phyloP scores from a whole-genome alignment of 2,329 filamentous ascomycete species.

The Colletotrichum orchidophilum region DNA sequence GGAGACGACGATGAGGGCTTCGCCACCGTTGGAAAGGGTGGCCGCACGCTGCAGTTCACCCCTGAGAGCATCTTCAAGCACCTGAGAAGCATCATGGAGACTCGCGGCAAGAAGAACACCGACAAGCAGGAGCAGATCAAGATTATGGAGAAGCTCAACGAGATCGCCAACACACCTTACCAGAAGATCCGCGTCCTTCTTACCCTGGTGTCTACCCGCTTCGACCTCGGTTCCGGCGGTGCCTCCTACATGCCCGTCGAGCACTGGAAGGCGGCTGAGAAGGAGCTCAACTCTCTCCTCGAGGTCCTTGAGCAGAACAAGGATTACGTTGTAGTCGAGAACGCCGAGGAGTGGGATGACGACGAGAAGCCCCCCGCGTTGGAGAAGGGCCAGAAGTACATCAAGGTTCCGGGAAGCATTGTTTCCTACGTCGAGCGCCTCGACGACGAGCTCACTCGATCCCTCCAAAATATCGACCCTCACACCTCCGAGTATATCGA shows the following conservation, averaged over 20 bases:
- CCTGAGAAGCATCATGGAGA: constrained; percentile 90
- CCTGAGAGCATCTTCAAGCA: constrained; percentile 99
- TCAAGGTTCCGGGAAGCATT: constrained; percentile 92
- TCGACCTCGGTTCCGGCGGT: constrained; percentile 86
- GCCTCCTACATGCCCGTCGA: constrained; percentile 88
- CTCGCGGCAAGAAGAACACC: constrained; percentile 98
- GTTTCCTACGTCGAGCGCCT: constrained; percentile 95
- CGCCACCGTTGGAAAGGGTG: constrained; percentile 86
- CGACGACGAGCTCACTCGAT: constrained; percentile 96
- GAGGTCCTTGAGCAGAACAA: constrained; percentile 80
- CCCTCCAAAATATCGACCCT: constrained; percentile 96
- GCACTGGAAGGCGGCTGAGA: constrained; percentile 95
- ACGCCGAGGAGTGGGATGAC: constrained; percentile 98
- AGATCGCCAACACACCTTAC: constrained; percentile 91
- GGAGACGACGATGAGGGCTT: constrained; percentile 84
- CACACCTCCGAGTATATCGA: constrained; percentile 99
- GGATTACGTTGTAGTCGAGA: constrained; percentile 88
- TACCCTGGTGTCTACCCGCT: constrained; percentile 90
- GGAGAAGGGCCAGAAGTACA: constrained; percentile 77
- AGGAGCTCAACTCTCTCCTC: constrained; percentile 83
- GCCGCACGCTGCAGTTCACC: constrained; percentile 90
- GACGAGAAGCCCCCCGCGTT: constrained; percentile 91
- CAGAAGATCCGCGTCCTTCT: constrained; percentile 93
- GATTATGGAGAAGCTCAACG: constrained; percentile 94
- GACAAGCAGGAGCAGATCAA: constrained; percentile 94